Percentiles rank a stretch among this genome's conserved stretches.
phyloP scores from a whole-genome alignment of 306 rosid genomes.

The Neltuma alba region DNA sequence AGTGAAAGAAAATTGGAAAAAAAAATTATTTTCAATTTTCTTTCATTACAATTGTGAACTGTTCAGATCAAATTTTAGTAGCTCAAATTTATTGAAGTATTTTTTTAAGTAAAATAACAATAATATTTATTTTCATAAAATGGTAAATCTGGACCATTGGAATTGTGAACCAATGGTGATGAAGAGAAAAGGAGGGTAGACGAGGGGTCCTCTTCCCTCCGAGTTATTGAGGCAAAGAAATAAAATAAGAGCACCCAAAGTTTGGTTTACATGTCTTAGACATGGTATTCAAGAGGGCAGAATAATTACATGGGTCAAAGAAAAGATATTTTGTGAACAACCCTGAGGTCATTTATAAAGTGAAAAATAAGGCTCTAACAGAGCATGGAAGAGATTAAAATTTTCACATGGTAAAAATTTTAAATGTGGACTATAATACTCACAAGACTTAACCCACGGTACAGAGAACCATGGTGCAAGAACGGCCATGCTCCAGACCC shows the following conservation, averaged over 20 bases:
- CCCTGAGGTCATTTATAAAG: background rate
- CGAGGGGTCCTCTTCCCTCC: no score
- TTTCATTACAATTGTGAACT: no score
- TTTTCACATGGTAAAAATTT: background rate
- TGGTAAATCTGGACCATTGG: no score
- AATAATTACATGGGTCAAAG: slow-evolving; percentile 29
- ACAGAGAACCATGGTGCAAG: slow-evolving; percentile 93
- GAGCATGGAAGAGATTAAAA: background rate
- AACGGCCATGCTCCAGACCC: slow-evolving; percentile 89
- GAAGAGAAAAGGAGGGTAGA: no score
- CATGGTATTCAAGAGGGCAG: slow-evolving; percentile 6
- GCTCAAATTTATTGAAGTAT: no score
- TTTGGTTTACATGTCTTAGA: slow-evolving; percentile 25
- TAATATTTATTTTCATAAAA: no score
- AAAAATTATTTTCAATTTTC: no score
- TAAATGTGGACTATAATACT: slow-evolving; percentile 43
- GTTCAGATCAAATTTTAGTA: no score
- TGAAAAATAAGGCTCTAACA: background rate
- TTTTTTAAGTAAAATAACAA: no score
- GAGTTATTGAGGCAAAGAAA: slow-evolving; percentile 31
- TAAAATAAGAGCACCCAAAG: slow-evolving; percentile 15
- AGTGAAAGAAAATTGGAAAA: no score
- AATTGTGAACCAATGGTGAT: no score
- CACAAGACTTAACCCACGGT: slow-evolving; percentile 97
- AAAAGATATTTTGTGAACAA: slow-evolving; percentile 12